Percentiles rank a stretch among this genome's conserved stretches.
Evolutionary conservation across 2,329 filamentous ascomycete species (phyloP).

Genomic region (Aspergillus unguis): DNA sequence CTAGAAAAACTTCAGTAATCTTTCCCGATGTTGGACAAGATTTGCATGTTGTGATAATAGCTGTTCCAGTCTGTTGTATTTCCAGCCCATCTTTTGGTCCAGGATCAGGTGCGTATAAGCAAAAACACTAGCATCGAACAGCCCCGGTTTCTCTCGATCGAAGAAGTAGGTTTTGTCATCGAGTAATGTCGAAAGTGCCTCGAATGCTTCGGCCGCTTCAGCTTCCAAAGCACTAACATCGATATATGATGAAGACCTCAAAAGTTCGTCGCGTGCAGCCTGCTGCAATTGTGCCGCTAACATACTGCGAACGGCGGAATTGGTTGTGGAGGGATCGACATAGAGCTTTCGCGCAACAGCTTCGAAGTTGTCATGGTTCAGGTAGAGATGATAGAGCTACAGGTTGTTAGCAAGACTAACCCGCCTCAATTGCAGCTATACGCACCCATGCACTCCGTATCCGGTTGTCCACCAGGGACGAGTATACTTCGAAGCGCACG

Average conservation of each 20-base stretch:
- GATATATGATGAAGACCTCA: slow-evolving; percentile 57
- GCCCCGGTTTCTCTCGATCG: slow-evolving; percentile 54
- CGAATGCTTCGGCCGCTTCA: slow-evolving; percentile 61
- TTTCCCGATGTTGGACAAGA: slow-evolving; percentile 63
- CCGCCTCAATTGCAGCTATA: slow-evolving; percentile 8
- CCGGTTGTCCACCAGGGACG: slow-evolving; percentile 69
- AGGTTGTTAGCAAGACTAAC: background rate
- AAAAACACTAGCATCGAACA: slow-evolving; percentile 88
- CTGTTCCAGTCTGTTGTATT: slow-evolving; percentile 57
- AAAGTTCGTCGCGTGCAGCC: slow-evolving; percentile 72
- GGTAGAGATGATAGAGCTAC: slow-evolving; percentile 76
- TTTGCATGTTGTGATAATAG: slow-evolving; percentile 57
- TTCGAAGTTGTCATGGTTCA: slow-evolving; percentile 63
- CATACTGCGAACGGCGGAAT: slow-evolving; percentile 59
- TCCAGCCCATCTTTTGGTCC: slow-evolving; percentile 62
- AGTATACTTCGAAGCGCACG: slow-evolving; percentile 68
- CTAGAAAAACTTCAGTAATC: slow-evolving; percentile 55
- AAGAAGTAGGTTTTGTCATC: slow-evolving; percentile 62
- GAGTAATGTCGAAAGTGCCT: slow-evolving; percentile 59
- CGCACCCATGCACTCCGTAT: slow-evolving; percentile 83
- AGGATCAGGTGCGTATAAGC: slow-evolving; percentile 82
- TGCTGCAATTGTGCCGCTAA: slow-evolving; percentile 64
- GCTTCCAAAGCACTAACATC: slow-evolving; percentile 57
- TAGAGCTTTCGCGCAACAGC: slow-evolving; percentile 69
- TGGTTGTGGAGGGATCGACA: slow-evolving; percentile 59